Percentiles rank a stretch among this genome's conserved stretches.
Evolutionary conservation across 2,329 filamentous ascomycete species (phyloP).

Genomic region (Fusarium abutilonis): DNA sequence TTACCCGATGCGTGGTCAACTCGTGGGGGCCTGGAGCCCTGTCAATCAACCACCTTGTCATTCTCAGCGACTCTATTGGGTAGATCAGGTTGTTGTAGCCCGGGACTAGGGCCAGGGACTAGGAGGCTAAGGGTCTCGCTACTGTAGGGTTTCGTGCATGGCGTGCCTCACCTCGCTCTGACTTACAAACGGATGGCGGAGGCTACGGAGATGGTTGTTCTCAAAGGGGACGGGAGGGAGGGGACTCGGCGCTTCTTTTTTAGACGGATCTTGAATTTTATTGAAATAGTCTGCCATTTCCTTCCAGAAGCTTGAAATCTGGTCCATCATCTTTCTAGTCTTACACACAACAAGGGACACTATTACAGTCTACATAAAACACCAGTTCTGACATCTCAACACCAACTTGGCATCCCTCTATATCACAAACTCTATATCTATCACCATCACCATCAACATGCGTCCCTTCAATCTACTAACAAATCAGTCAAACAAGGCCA

Average conservation of each 20-base stretch:
- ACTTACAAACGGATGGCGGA: conserved; percentile 30
- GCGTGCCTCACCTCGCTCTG: conserved; percentile 26
- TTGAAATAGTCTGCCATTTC: conserved; percentile 22
- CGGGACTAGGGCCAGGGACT: conserved; percentile 21
- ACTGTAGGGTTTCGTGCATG: conserved; percentile 16
- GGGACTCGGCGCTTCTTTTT: conserved; percentile 31
- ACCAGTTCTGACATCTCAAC: background rate
- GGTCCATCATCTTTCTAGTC: conserved; percentile 12
- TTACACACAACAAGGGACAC: background rate
- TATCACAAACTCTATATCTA: background rate
- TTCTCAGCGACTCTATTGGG: conserved; percentile 44
- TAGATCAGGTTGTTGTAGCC: conserved; percentile 13
- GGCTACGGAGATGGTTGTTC: conserved; percentile 34
- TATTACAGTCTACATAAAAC: background rate
- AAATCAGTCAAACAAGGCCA: conserved; percentile 32
- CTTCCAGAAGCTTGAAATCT: conserved; percentile 33
- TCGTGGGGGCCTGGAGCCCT: conserved; percentile 44
- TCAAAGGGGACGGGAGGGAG: conserved; percentile 11
- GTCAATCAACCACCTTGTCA: conserved; percentile 44
- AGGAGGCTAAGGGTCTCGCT: background rate
- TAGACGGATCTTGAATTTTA: conserved; percentile 23
- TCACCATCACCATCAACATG: conserved; percentile 26
- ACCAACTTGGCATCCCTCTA: conserved; percentile 6
- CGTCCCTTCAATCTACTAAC: conserved; percentile 41
- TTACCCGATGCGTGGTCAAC: conserved; percentile 39